Conservation (phyloP, 331 rosid species). For the Acacia pycnantha region DNA sequence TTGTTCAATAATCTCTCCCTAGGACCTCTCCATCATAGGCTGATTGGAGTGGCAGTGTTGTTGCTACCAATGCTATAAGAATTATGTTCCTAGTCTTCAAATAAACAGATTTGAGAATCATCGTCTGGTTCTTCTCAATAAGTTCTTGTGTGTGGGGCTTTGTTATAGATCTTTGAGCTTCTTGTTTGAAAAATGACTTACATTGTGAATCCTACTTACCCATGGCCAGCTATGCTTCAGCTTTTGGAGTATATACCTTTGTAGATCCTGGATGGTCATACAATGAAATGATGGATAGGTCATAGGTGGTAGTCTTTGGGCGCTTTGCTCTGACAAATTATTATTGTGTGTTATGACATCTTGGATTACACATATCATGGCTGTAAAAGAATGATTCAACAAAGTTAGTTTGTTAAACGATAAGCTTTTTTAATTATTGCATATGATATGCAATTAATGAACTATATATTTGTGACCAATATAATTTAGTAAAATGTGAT, state of each 20-base stretch:
- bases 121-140: not conserved
- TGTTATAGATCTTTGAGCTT: not conserved
- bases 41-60: not conserved
- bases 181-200: not conserved
- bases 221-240: not conserved
- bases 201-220: not conserved
- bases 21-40: not conserved
- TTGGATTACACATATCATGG: slow-evolving; percentile 7
- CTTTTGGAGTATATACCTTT: not conserved
- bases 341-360: not conserved
- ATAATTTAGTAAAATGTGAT: slow-evolving; percentile 22
- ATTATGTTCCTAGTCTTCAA: not conserved
- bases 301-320: slow-evolving; percentile 1
- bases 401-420: slow-evolving; percentile 18
- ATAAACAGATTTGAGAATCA: not conserved
- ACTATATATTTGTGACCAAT: slow-evolving; percentile 18
- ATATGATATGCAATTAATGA: slow-evolving; percentile 6
- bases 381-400: slow-evolving; percentile 3
- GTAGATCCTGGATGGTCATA: not conserved
- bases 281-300: not conserved
- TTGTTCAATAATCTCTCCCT: not conserved
- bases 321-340: not conserved
- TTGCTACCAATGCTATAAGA: not conserved
- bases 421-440: slow-evolving; percentile 19
- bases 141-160: slow-evolving; percentile 38